Percentiles rank a stretch among this genome's conserved stretches.
Evolutionary conservation across 2,329 filamentous ascomycete genomes (phyloP).

Genomic region (Blastomyces gilchristii): DNA sequence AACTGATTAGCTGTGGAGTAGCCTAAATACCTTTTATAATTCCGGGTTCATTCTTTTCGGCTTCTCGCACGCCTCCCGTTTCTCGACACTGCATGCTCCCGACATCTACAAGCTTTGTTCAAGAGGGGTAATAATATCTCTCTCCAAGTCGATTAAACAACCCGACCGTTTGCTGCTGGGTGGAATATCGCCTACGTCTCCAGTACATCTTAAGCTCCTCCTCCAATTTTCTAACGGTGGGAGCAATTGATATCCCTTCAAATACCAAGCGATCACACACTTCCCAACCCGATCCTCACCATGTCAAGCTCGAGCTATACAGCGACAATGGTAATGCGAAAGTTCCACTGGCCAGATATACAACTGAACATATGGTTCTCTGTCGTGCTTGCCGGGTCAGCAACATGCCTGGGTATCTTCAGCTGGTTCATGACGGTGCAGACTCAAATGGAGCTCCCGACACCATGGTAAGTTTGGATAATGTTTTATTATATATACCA

Average conservation of each 20-base stretch:
- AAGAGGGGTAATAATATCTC: neutral
- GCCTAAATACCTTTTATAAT: slow-evolving; percentile 7
- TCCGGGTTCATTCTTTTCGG: neutral
- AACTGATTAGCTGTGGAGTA: slow-evolving; percentile 7
- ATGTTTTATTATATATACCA: neutral
- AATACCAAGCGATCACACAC: neutral
- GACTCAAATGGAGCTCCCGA: slow-evolving; percentile 44
- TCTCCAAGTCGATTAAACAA: neutral
- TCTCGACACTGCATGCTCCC: neutral
- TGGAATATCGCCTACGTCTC: neutral
- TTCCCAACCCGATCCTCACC: neutral
- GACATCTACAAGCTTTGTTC: neutral
- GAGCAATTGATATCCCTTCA: neutral
- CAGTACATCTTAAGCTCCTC: neutral
- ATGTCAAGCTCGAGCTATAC: slow-evolving; percentile 5
- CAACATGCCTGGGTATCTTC: slow-evolving; percentile 50
- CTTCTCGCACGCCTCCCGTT: neutral
- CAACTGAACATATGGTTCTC: slow-evolving; percentile 57
- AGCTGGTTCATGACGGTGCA: slow-evolving; percentile 52
- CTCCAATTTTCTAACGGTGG: neutral
- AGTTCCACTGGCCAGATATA: slow-evolving; percentile 55
- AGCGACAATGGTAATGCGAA: slow-evolving; percentile 17
- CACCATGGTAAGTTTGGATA: slow-evolving; percentile 46
- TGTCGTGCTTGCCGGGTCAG: slow-evolving; percentile 49
- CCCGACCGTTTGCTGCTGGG: neutral